A percentile compares a stretch with the other conserved stretches of the same genome.
These are phyloP conservation scores for Rhodotorula paludigena DNA, from an alignment of 768 basidiomycete species.

Conservation along the genomic window DNA sequence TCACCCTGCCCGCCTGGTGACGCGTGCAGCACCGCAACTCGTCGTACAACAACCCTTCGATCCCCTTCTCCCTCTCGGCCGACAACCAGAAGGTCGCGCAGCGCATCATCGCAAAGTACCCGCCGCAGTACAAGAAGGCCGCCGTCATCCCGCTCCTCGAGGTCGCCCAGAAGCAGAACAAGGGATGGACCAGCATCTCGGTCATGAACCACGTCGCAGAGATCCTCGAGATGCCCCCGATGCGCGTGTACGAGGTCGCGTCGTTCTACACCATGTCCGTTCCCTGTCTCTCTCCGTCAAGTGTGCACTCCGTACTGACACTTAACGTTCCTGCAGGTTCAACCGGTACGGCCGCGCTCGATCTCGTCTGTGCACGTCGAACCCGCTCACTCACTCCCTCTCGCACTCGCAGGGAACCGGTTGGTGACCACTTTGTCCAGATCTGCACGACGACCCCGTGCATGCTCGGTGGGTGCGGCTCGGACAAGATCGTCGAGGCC, in stretches of 20 bases:
- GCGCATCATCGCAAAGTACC: constrained; percentile 88
- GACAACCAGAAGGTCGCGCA: constrained; percentile 80
- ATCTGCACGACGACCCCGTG: constrained; percentile 99
- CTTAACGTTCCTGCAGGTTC: constrained; percentile 52
- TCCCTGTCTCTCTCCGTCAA: too few relatives aligned
- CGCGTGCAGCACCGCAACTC: constrained; percentile 80
- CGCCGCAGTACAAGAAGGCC: constrained; percentile 89
- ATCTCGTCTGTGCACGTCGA: background rate
- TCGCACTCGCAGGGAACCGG: constrained; percentile 65
- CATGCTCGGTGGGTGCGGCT: constrained; percentile 73
- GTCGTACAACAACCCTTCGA: constrained; percentile 89
- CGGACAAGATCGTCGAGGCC: constrained; percentile 80
- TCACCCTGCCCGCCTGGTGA: background rate
- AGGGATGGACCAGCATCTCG: constrained; percentile 95
- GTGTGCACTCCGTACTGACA: background rate
- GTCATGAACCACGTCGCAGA: constrained; percentile 99
- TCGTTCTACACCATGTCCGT: constrained; percentile 92
- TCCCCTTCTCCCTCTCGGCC: constrained; percentile 76
- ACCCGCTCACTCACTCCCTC: background rate
- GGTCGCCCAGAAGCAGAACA: constrained; percentile 93
- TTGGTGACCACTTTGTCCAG: constrained; percentile 89
- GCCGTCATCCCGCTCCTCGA: constrained; percentile 95
- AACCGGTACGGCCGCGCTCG: constrained; percentile 62
- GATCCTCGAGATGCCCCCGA: constrained; percentile 85
- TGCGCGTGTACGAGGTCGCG: constrained; percentile 99